phyloP scores from a whole-genome alignment of 345 rosid species.

The Hevea brasiliensis region DNA sequence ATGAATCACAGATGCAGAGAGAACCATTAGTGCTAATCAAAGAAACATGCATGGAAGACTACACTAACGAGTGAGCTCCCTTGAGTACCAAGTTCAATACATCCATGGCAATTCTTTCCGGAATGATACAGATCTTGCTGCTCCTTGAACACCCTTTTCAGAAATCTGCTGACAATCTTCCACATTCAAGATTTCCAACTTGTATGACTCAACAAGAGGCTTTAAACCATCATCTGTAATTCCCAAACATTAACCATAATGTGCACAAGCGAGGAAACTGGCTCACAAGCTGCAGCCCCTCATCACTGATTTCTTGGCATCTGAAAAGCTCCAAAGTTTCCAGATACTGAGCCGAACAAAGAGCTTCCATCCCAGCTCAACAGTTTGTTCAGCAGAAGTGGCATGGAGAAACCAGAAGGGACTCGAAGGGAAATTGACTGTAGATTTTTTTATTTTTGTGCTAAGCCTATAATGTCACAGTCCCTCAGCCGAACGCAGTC shows the following conservation, averaged over 20 bases:
- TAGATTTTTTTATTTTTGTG: slow-evolving; percentile 57
- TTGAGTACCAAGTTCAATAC: slow-evolving; percentile 41
- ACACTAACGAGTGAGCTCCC: neutral
- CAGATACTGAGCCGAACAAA: slow-evolving; percentile 60
- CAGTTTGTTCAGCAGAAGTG: slow-evolving; percentile 59
- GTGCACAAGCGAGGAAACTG: slow-evolving; percentile 53
- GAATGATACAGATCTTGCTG: slow-evolving; percentile 65
- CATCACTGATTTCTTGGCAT: slow-evolving; percentile 84
- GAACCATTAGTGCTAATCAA: neutral
- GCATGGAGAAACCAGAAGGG: slow-evolving; percentile 73
- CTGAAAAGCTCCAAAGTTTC: slow-evolving; percentile 64
- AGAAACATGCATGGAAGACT: neutral
- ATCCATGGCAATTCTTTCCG: slow-evolving; percentile 84
- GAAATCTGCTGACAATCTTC: slow-evolving; percentile 90
- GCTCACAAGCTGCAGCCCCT: slow-evolving; percentile 62
- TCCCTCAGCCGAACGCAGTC: slow-evolving; percentile 80
- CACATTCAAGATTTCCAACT: slow-evolving; percentile 54
- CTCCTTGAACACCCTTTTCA: slow-evolving; percentile 61
- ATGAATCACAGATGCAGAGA: neutral
- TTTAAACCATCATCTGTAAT: slow-evolving; percentile 65
- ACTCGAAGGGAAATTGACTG: slow-evolving; percentile 62
- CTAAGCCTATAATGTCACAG: slow-evolving; percentile 58
- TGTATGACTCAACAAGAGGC: slow-evolving; percentile 64
- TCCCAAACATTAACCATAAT: slow-evolving; percentile 67
- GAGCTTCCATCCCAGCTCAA: slow-evolving; percentile 75